Percentiles rank a stretch among this genome's conserved stretches.
Evolutionary conservation across 116 monocot species (phyloP).

Genomic region (Dioscorea cayenensis): DNA sequence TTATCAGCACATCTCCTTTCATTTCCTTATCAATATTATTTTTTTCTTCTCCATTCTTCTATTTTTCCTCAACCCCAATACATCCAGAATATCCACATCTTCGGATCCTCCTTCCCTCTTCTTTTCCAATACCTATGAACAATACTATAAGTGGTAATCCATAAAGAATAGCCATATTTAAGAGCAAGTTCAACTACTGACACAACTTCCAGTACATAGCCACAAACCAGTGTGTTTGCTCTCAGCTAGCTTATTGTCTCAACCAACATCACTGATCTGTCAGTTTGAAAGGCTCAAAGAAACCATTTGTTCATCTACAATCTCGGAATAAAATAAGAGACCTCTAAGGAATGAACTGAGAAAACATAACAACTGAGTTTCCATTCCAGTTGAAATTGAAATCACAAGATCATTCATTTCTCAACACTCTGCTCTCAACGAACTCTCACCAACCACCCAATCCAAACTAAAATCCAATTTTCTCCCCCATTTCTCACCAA

Average conservation of each 20-base stretch:
- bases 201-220: too few relatives aligned
- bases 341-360: not conserved
- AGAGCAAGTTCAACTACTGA: too few relatives aligned
- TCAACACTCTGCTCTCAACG: too few relatives aligned
- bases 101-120: too few relatives aligned
- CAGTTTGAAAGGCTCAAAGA: not conserved
- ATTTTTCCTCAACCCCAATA: not conserved
- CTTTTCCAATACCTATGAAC: too few relatives aligned
- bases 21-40: not conserved
- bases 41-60: not conserved
- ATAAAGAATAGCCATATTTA: not conserved
- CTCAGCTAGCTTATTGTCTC: too few relatives aligned
- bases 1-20: not conserved
- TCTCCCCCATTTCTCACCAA: too few relatives aligned
- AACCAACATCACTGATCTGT: not conserved
- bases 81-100: not conserved
- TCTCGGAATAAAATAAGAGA: not conserved
- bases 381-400: too few relatives aligned
- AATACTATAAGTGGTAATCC: not conserved
- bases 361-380: not conserved
- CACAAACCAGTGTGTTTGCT: too few relatives aligned
- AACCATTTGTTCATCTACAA: not conserved
- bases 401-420: too few relatives aligned
- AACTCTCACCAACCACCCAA: too few relatives aligned
- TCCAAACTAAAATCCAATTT: too few relatives aligned